Evolutionary conservation across 768 basidiomycete genomes (phyloP), one percentile per base, ranked within the genome.

Genomic region (Lentinula guzmanii): DNA sequence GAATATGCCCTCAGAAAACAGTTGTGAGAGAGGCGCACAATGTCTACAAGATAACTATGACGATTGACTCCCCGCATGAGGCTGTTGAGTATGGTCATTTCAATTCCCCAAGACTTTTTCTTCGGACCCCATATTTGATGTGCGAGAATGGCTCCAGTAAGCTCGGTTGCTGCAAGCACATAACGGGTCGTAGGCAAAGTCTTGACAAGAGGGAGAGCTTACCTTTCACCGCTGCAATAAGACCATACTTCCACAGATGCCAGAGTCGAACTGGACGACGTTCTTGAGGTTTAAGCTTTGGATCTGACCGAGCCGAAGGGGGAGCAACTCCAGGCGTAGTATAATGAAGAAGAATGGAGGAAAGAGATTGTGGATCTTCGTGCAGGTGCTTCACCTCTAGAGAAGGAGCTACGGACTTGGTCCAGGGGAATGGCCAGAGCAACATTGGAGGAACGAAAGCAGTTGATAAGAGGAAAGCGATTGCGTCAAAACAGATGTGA

Each of bases 91-190:
- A 96, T 81, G 2, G 95, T 95, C 91, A 98, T 93, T 74, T 92
- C 90, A 58, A 95, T 86, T 0, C 95, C 93, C 96, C 96, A 99
- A 5, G 89, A 87, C 70, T 90, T 90, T 69, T 86, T 86, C 46
- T 89, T 86, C 0, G 96, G 95, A 3, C 96, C 96, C 78, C 86
- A 89, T 43, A 98, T 75, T 64, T 88, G 84, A 70, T 97, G 90
- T 6, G 81, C 77, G 52, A 96, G 72, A 28, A 97, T 80, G 58
- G 92, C 94, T 11, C 79, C 75, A 3, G 86, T 84, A 46, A 83
- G 66, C 63, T 78, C 77, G 48, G 77, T 80, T 37, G 77, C 78
- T 80, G 43, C 61, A 31, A 45, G 51, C 52, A 21, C 8, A n/a
- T 43, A 43, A 24, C 2, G 33, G 41, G 7, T 57, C 16, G 3